Evolutionary conservation across 768 basidiomycete genomes (phyloP).

Genomic region (Kwoniella botswanensis): DNA sequence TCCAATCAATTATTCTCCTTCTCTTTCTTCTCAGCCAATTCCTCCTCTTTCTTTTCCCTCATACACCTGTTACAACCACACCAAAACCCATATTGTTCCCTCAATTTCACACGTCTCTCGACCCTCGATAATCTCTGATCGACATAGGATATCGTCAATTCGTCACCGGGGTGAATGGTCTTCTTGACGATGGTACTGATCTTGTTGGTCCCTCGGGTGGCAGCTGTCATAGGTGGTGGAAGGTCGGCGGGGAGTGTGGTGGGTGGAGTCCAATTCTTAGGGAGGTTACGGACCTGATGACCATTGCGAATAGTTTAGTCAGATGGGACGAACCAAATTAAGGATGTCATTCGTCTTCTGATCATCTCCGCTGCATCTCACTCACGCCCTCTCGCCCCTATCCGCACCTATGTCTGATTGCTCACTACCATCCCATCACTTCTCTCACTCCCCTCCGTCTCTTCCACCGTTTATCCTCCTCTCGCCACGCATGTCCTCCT

Average conservation of each 20-base stretch:
- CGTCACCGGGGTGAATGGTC: slow-evolving; percentile 71
- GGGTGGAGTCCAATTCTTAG: slow-evolving; percentile 37
- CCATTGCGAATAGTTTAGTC: slow-evolving; percentile 58
- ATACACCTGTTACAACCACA: slow-evolving; percentile 74
- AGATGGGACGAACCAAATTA: slow-evolving; percentile 38
- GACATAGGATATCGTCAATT: slow-evolving; percentile 77
- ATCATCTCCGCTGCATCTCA: not conserved
- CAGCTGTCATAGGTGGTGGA: slow-evolving; percentile 62
- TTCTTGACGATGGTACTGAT: slow-evolving; percentile 75
- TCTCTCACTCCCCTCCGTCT: not conserved
- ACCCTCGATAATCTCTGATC: slow-evolving; percentile 62
- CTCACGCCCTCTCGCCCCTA: not conserved
- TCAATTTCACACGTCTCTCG: slow-evolving; percentile 52
- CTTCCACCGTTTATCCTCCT: not conserved
- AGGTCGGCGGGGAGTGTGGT: slow-evolving; percentile 33
- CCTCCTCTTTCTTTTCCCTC: slow-evolving; percentile 60
- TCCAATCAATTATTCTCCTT: not conserved
- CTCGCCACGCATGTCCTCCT: not conserved
- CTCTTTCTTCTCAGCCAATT: not conserved
- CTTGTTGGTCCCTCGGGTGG: slow-evolving; percentile 63
- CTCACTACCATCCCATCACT: not conserved
- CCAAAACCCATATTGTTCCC: slow-evolving; percentile 54
- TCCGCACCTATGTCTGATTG: not conserved
- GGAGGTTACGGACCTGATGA: slow-evolving; percentile 46
- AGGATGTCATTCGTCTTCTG: slow-evolving; percentile 33